Evolutionary conservation across 129 eudicot species (phyloP).

Genomic region (Cynara cardunculus): DNA sequence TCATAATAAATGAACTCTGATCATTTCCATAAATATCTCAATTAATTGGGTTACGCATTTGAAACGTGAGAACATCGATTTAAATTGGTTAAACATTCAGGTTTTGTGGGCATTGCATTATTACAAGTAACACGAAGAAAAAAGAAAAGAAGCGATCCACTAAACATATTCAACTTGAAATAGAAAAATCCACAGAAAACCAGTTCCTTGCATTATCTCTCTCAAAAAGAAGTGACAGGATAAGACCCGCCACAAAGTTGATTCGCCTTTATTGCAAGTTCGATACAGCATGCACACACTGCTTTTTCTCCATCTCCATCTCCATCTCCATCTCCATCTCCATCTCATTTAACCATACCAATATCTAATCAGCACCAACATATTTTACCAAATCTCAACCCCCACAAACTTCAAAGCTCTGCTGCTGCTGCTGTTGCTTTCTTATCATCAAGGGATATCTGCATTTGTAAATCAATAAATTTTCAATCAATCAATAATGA

Average conservation of each 20-base stretch:
- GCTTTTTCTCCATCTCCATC: slow-evolving; percentile 1
- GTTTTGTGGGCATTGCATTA: background rate
- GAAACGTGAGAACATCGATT: no score
- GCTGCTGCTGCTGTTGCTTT: no score
- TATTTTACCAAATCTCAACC: background rate
- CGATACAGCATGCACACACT: slow-evolving; percentile 20
- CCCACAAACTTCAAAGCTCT: no score
- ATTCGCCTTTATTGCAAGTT: slow-evolving; percentile 32
- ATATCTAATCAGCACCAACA: background rate
- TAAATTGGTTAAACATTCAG: background rate
- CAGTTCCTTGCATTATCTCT: slow-evolving; percentile 28
- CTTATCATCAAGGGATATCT: no score
- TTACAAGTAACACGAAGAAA: slow-evolving; percentile 17
- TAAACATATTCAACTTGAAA: slow-evolving; percentile 32
- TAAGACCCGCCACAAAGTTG: slow-evolving; percentile 33
- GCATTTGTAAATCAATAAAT: no score
- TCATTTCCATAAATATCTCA: no score
- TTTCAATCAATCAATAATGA: no score
- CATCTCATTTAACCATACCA: background rate
- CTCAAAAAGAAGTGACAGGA: slow-evolving; percentile 23
- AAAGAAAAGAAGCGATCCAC: slow-evolving; percentile 16
- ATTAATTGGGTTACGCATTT: no score
- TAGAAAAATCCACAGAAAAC: slow-evolving; percentile 19
- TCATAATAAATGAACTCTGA: no score
- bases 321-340: background rate